Base-by-base conservation (phyloP, 805 yeast genomes). In the Wilhelminamyces savonicus region DNA sequence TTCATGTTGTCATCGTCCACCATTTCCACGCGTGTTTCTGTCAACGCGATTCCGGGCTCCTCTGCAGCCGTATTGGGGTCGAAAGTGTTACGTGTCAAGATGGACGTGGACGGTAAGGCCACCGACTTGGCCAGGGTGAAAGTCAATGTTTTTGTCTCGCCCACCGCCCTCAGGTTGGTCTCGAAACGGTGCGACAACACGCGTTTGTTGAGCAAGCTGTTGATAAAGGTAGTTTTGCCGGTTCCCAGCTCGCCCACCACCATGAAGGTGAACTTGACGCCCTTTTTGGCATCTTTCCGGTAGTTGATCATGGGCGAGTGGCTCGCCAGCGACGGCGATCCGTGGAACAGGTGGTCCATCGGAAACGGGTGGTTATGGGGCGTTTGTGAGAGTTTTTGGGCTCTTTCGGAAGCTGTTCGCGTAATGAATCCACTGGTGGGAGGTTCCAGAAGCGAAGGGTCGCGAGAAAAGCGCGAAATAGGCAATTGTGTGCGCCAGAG, bases 31-130 rank as follows among this genome's bases (percentile, higher is more conserved):
- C 65, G 64, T 5, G 80, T 73, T 42, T 76, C 81, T 3, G 88
- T 80, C 41, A 82, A 72, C 6, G 87, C 78, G 33, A 82, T 75
- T 3, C 90, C 88, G 2, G 88, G 81, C 49, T 82, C 88, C 43
- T 71, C 69, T 41, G 69, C 58, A 8, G 80, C 74, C n/a, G 66
- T 52, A 4, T 54, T 38, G 3, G 92, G 77, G 48, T 78, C 77
- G 54, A 82, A 82, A 26, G 66, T 71, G 36, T 57, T 53, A 34
- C 74, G 62, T 32, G 76, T 69, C 39, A 74, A 68, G 30, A 75
- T 69, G 12, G 76, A 62, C 11, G 82, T 77, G 46, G 64, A 69
- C 18, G 69, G 68, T 21, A 69, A 56, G 2, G 70, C 61, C 13
- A 79, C 79, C 29, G 74, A 70, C 34, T 75, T 62, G 19, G 80